phyloP scores from a whole-genome alignment of 2,329 filamentous ascomycete genomes.

The Aspergillus tamarii region DNA sequence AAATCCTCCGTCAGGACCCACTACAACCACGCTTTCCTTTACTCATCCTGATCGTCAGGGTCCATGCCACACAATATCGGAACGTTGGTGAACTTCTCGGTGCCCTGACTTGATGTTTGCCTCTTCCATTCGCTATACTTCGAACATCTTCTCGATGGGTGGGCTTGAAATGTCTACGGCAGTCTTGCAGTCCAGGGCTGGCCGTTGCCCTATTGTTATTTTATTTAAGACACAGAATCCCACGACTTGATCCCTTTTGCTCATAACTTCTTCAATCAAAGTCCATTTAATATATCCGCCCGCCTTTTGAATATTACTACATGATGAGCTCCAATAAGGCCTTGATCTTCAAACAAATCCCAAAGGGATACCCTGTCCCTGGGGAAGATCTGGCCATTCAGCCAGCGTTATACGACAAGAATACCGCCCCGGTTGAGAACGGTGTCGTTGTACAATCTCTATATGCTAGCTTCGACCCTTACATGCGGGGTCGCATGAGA shows the following conservation, averaged over 20 bases:
- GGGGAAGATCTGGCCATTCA: constrained; percentile 73
- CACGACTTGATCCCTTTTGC: background rate
- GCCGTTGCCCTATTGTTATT: background rate
- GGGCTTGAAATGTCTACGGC: background rate
- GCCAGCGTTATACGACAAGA: constrained; percentile 66
- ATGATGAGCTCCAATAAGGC: constrained; percentile 63
- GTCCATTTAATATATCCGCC: background rate
- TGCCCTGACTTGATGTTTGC: background rate
- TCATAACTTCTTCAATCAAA: background rate
- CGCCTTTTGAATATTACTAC: background rate
- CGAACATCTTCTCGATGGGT: background rate
- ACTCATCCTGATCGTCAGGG: background rate
- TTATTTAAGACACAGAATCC: background rate
- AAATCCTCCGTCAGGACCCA: constrained; percentile 3
- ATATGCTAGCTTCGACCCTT: constrained; percentile 80
- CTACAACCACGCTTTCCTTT: background rate
- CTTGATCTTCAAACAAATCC: constrained; percentile 72
- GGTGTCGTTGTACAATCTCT: constrained; percentile 71
- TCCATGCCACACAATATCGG: background rate
- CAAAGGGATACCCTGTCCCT: constrained; percentile 66
- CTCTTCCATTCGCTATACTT: background rate
- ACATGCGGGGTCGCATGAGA: constrained; percentile 81
- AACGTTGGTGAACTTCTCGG: background rate
- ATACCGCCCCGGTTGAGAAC: constrained; percentile 58
- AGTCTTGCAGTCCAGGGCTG: background rate